Conservation (phyloP, 202 grass and related monocot species). For the Zoysia matrella region DNA sequence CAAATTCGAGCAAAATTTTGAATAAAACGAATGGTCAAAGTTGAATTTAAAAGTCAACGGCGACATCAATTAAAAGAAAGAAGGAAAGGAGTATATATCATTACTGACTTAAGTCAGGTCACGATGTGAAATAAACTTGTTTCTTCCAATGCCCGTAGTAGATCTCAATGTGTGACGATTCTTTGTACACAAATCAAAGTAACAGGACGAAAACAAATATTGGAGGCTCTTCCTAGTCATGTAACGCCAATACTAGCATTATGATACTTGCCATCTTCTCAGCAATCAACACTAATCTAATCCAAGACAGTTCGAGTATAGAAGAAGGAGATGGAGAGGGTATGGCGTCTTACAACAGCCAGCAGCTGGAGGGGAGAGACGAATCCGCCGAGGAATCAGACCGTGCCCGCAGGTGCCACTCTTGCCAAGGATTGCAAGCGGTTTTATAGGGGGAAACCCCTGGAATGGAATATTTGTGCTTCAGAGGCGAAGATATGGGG, state of each 20-base stretch:
- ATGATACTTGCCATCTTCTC: neutral
- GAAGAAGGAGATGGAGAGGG: neutral
- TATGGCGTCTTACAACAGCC: neutral
- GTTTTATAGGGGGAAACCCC: slow-evolving; percentile 35
- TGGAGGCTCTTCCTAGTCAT: neutral
- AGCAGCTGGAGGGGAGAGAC: neutral
- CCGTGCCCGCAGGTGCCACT: neutral
- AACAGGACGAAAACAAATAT: neutral
- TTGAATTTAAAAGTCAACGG: no score
- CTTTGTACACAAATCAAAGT: neutral
- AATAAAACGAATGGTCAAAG: no score
- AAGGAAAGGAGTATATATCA: no score
- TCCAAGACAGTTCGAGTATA: neutral
- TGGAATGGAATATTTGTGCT: neutral
- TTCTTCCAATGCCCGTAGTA: neutral
- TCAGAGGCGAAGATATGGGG: slow-evolving; percentile 16
- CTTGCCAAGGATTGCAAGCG: neutral
- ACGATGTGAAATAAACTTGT: neutral
- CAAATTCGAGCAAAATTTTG: no score
- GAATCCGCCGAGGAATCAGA: neutral
- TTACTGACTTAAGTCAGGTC: no score
- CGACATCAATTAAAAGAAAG: no score
- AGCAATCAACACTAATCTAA: neutral
- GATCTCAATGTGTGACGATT: neutral
- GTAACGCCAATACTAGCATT: neutral